Conservation (phyloP, 768 basidiomycete genomes). For the Coprinopsis strossmayeri region DNA sequence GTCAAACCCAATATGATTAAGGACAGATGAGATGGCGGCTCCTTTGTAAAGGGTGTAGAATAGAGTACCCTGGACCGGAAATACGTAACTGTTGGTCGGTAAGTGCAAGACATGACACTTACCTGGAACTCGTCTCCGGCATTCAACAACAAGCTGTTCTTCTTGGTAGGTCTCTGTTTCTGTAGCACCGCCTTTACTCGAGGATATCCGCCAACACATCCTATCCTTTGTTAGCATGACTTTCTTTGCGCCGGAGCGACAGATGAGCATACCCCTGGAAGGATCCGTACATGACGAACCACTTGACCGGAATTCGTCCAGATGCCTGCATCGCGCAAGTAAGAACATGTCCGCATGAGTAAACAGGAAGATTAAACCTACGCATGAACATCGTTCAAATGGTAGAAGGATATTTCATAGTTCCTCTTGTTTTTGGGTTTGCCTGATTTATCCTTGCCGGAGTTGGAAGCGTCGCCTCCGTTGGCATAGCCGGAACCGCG, state of each 20-base stretch:
- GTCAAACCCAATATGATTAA: slow-evolving; percentile 39
- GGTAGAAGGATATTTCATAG: slow-evolving; percentile 28
- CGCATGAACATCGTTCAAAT: slow-evolving; percentile 39
- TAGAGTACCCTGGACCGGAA: slow-evolving; percentile 37
- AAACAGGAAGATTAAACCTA: slow-evolving; percentile 11
- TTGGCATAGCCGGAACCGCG: slow-evolving; percentile 18
- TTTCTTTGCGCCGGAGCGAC: background rate
- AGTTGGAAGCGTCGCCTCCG: slow-evolving; percentile 9
- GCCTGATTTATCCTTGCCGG: slow-evolving; percentile 16
- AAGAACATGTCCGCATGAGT: background rate
- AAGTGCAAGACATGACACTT: background rate
- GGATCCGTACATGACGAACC: slow-evolving; percentile 31
- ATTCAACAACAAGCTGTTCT: slow-evolving; percentile 35
- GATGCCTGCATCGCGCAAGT: slow-evolving; percentile 21
- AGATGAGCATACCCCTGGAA: slow-evolving; percentile 16
- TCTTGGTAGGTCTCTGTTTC: slow-evolving; percentile 20
- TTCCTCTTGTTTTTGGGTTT: slow-evolving; percentile 14
- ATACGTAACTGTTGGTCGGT: background rate
- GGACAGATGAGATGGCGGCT: slow-evolving; percentile 30
- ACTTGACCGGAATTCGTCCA: slow-evolving; percentile 30
- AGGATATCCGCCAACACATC: slow-evolving; percentile 38
- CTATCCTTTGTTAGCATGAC: slow-evolving; percentile 9
- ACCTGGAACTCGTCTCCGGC: slow-evolving; percentile 44
- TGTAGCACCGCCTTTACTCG: slow-evolving; percentile 34
- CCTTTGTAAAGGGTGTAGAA: slow-evolving; percentile 40